Percentiles rank a stretch among this genome's conserved stretches.
phyloP scores from a whole-genome alignment of 495 filamentous ascomycete species.

The Podospora appendiculata region DNA sequence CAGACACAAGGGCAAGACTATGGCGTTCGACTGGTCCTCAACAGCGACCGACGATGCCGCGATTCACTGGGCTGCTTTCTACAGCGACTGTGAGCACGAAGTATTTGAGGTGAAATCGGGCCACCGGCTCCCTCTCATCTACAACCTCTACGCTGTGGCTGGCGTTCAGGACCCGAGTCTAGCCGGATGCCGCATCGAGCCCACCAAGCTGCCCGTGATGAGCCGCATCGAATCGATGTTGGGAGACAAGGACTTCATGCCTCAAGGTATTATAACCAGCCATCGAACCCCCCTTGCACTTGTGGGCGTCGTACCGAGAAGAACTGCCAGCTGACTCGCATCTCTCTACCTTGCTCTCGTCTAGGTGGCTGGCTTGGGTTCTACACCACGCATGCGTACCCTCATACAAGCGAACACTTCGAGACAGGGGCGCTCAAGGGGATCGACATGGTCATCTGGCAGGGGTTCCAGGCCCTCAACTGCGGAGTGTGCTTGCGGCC shows the following conservation, averaged over 20 bases:
- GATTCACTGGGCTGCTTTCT: slow-evolving; percentile 53
- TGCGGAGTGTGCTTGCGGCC: too few relatives aligned
- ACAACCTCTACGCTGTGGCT: slow-evolving; percentile 39
- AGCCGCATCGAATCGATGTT: not conserved
- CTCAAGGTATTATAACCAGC: not conserved
- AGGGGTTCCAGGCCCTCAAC: not conserved
- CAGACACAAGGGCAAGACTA: slow-evolving; percentile 21
- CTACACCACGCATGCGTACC: slow-evolving; percentile 2
- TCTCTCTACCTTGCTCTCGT: not conserved
- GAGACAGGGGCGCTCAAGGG: not conserved
- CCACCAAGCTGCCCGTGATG: not conserved
- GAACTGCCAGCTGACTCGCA: too few relatives aligned
- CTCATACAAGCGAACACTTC: not conserved
- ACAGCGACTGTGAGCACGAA: slow-evolving; percentile 53
- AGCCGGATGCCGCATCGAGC: not conserved
- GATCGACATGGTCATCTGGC: slow-evolving; percentile 3
- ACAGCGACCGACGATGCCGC: not conserved
- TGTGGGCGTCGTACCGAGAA: too few relatives aligned
- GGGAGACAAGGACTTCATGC: not conserved
- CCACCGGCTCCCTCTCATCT: slow-evolving; percentile 48
- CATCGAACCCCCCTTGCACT: too few relatives aligned
- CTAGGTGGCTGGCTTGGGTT: not conserved
- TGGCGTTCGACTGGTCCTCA: slow-evolving; percentile 36
- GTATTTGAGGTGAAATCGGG: slow-evolving; percentile 41
- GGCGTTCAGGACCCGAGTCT: not conserved